Base-by-base conservation (phyloP, 140 eudicot species). In the Anethum foeniculum region DNA sequence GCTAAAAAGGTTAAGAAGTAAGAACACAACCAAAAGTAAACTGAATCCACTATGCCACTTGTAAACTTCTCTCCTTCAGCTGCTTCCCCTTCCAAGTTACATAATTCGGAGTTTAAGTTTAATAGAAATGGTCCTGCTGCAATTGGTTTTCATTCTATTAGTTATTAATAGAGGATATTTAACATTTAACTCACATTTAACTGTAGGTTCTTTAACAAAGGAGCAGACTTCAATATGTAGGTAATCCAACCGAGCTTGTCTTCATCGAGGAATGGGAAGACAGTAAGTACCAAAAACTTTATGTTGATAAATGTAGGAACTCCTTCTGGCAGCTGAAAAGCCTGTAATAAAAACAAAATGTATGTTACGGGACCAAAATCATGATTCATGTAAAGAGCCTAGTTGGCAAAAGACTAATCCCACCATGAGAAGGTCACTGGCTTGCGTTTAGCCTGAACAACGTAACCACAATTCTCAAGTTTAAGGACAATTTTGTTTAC, bases 171-270 rank as follows among this genome's bases (percentile, higher is more conserved):
- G 16, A 4, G 36, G 74, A 68, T 28, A 68, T 65, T 30, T 28
- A 15, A 65, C 73, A 28, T 68, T 68, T 12, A 67, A 71, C 82
- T 56, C 54, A 79, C 86, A 56, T 83, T 79, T 71, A 83, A 16
- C 36, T 83, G 69, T 12, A 83, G 82, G 21, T 56, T 56, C 10
- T 73, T 71, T 71, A 83, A 72, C 43, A 78, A 78, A 27, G 82
- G 86, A 56, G 62, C 74, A 32, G 82, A 80, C 76, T 72, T 79
- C 68, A 83, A 62, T n/a, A 83, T 21, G 51, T 72, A 83, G 43
- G 30, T 83, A 32, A 78, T 58, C 86, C 86, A 83, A 12, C 11
- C 32, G 19, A 83, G 79, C 52, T 79, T 30, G 46, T 83, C 86
- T 43, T 83, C 86, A 43, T 83, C 80, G 0, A 58, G 18, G 48